Base-by-base conservation (phyloP, 805 yeast species). In the Pichia gijzeniarum region DNA sequence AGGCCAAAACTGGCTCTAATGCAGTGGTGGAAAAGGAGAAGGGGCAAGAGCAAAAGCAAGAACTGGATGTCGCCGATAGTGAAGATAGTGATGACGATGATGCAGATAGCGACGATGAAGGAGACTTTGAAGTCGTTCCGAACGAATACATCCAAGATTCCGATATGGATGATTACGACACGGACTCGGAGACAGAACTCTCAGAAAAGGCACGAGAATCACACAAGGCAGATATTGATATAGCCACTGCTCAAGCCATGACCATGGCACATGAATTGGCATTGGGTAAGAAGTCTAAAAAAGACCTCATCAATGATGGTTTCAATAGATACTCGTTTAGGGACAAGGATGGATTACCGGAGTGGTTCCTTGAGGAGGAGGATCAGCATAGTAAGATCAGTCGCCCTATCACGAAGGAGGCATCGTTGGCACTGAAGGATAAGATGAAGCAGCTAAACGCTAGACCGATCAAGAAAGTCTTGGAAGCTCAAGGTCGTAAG, bases 341-440 rank as follows among this genome's bases (percentile, higher is more conserved):
- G 55, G 98, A 93, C 57, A 73, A 70, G 37, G 97, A 90, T 25
- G 88, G 89, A 13, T 71, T 93, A 44, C 99, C 99, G 1, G 89
- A 80, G n/a, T 93, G 99, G 99, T 93, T 93, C 60, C 48, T 85
- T 36, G 98, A 93, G 54, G 99, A 93, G 54, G 99, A 93, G 64
- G 79, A 76, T 60, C 72, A 71, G 59, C 96, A 91, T 68, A 82
- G 89, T 43, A 88, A 88, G 72, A 78, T 87, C 47, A 77, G 77
- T 54, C 83, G 86, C 62, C 99, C 99, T 7, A 85, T 93, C 50
- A 93, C 99, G 7, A 95, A 95, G 66, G 99, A 93, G 67, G 95
- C 95, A 5, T 84, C 86, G 0, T 65, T 77, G 48, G 93, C 91
- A 0, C 69, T 85, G 47, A 82, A 80, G 58, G 90, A 82, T 54